A percentile compares a stretch with the other conserved stretches of the same genome.
phyloP scores from a whole-genome alignment of 495 filamentous ascomycete genomes.

The Penicillium samsonianum region DNA sequence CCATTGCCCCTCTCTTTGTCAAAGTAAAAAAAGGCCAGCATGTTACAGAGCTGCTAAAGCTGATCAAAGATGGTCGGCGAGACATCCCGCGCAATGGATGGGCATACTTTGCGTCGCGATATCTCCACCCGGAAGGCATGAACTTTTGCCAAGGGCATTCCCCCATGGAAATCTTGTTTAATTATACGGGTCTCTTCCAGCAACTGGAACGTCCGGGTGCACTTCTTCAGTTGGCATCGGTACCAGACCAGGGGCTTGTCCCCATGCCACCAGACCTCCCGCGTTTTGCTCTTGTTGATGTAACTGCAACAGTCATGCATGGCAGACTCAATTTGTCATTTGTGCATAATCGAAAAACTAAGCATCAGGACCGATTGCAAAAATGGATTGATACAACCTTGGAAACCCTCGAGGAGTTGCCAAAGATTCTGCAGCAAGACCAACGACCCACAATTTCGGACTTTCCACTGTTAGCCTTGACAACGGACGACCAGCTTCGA shows the following conservation, averaged over 20 bases:
- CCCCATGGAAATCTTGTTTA: constrained; percentile 57
- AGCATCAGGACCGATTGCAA: constrained; percentile 49
- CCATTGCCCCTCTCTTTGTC: constrained; percentile 37
- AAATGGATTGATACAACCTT: constrained; percentile 56
- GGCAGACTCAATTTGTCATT: constrained; percentile 55
- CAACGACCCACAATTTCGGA: neutral
- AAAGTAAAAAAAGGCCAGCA: constrained; percentile 8
- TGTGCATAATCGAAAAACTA: constrained; percentile 50
- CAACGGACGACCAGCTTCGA: constrained; percentile 17
- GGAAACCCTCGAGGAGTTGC: constrained; percentile 47
- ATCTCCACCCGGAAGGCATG: constrained; percentile 23
- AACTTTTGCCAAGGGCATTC: constrained; percentile 25
- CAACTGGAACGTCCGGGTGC: constrained; percentile 55
- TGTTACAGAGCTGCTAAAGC: constrained; percentile 19
- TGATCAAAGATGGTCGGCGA: constrained; percentile 29
- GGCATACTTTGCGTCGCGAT: constrained; percentile 34
- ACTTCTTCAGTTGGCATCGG: constrained; percentile 43
- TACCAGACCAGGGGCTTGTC: constrained; percentile 20
- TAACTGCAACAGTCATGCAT: constrained; percentile 50
- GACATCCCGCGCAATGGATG: constrained; percentile 32
- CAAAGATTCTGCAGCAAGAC: constrained; percentile 34
- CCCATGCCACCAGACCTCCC: constrained; percentile 46
- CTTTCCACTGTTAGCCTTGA: constrained; percentile 44
- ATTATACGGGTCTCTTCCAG: constrained; percentile 55
- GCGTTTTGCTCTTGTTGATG: constrained; percentile 60